Evolutionary conservation across 2,329 filamentous ascomycete genomes (phyloP).

Genomic region (Sclerotinia minor): DNA sequence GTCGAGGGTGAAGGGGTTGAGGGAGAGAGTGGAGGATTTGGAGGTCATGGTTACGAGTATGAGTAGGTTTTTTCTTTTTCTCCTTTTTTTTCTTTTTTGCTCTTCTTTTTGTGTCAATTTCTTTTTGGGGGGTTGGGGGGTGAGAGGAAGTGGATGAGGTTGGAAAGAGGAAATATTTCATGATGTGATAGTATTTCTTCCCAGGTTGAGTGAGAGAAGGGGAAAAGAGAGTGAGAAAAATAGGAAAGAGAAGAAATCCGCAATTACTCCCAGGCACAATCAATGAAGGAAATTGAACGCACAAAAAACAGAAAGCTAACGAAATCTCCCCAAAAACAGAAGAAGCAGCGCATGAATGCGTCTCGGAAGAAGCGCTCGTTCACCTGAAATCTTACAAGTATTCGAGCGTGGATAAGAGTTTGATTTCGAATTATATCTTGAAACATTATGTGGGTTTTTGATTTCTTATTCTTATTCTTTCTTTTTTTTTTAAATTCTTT

Average conservation of each 20-base stretch:
- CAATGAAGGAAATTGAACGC: background rate
- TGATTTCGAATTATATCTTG: conserved; percentile 89
- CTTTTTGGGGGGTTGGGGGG: background rate
- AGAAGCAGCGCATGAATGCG: conserved; percentile 64
- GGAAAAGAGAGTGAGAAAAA: too few species aligned
- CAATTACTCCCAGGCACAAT: background rate
- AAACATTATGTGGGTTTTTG: conserved; percentile 79
- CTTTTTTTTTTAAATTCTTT: background rate
- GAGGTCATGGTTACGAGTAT: too few species aligned
- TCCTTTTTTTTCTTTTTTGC: background rate
- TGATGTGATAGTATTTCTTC: background rate
- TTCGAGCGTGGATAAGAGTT: conserved; percentile 93
- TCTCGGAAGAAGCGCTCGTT: conserved; percentile 86
- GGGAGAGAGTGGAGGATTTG: conserved; percentile 25
- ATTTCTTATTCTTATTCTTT: too few species aligned
- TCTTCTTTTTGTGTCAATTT: too few species aligned
- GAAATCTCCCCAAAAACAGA: conserved; percentile 40
- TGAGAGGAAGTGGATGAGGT: background rate
- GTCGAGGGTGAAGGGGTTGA: conserved; percentile 19
- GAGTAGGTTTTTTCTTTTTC: background rate
- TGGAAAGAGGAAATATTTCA: background rate
- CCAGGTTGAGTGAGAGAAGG: background rate
- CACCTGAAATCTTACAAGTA: conserved; percentile 98
- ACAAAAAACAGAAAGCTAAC: conserved; percentile 21
- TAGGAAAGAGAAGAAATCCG: background rate